Percentiles rank a stretch among this genome's conserved stretches.
These are phyloP conservation scores for Xylaria sp. DNA, from an alignment of 495 filamentous ascomycete species.

Conservation along the genomic window DNA sequence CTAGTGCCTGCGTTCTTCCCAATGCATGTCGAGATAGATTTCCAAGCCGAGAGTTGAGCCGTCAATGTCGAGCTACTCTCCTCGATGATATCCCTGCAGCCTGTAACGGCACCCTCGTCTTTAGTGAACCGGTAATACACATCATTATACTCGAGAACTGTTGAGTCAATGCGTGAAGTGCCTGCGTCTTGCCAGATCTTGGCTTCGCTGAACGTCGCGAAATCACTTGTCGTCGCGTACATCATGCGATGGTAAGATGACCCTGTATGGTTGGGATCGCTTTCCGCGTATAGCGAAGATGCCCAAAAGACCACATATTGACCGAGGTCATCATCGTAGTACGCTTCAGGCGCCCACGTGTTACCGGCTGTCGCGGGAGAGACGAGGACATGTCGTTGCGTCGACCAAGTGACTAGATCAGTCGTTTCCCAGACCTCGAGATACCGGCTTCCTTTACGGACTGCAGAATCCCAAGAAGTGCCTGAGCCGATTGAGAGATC, in stretches of 20 bases:
- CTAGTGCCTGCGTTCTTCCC: conserved; percentile 32
- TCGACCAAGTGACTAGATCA: conserved; percentile 32
- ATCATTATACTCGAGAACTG: conserved; percentile 26
- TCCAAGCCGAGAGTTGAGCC: conserved; percentile 24
- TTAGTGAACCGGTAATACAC: conserved; percentile 39
- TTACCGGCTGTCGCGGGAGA: conserved; percentile 31
- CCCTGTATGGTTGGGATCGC: conserved; percentile 25
- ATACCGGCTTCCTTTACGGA: conserved; percentile 31
- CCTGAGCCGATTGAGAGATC: conserved; percentile 37
- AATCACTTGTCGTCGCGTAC: conserved; percentile 32
- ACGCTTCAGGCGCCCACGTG: conserved; percentile 38
- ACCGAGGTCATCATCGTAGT: conserved; percentile 31
- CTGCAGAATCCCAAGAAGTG: conserved; percentile 34
- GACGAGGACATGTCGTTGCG: conserved; percentile 35
- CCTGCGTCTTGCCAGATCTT: conserved; percentile 36
- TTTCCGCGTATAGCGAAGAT: conserved; percentile 31
- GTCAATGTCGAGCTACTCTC: conserved; percentile 27
- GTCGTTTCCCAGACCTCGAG: conserved; percentile 36
- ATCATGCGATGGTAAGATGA: conserved; percentile 34
- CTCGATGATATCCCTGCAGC: conserved; percentile 35
- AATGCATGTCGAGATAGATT: conserved; percentile 29
- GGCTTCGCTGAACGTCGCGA: conserved; percentile 34
- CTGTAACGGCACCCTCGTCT: conserved; percentile 31
- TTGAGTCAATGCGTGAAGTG: conserved; percentile 35
- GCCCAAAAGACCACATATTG: conserved; percentile 36